Conservation (phyloP, 2,329 filamentous ascomycete species). For the Achaetomium macrosporum region DNA sequence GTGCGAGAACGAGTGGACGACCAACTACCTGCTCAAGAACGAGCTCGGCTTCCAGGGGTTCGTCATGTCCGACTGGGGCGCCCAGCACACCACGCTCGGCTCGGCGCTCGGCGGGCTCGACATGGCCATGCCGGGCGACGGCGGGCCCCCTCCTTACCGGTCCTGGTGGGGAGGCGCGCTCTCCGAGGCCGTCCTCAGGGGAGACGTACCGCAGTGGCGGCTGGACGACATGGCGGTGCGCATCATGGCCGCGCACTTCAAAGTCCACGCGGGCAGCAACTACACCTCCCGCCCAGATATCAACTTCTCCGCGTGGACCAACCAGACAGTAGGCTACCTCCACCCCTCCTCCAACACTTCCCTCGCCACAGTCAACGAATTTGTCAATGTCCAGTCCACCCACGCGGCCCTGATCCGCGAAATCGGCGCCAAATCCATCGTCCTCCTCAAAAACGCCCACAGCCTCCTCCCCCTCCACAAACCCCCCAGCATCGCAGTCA, state of each 20-base stretch:
- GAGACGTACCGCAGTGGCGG: conserved; percentile 64
- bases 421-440: conserved; percentile 51
- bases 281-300: conserved; percentile 22
- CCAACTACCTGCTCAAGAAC: conserved; percentile 66
- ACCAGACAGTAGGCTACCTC: conserved; percentile 46
- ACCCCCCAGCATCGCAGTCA: conserved; percentile 55
- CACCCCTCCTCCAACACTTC: conserved; percentile 50
- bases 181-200: conserved; percentile 64
- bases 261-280: conserved; percentile 25
- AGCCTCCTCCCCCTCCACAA: conserved; percentile 44
- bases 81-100: conserved; percentile 53
- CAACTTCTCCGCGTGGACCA: conserved; percentile 73
- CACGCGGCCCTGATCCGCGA: conserved; percentile 45
- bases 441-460: conserved; percentile 58
- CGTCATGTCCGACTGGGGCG: conserved; percentile 66
- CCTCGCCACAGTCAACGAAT: conserved; percentile 52
- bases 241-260: conserved; percentile 41
- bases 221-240: conserved; percentile 65
- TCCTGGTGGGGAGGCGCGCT: conserved; percentile 72
- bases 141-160: conserved; percentile 51
- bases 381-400: conserved; percentile 53
- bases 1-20: conserved; percentile 61
- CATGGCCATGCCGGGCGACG: conserved; percentile 66
- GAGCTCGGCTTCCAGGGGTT: conserved; percentile 68
- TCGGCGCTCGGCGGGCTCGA: conserved; percentile 59